phyloP scores from a whole-genome alignment of 2,329 filamentous ascomycete species.

The Bipolaris gigantea region DNA sequence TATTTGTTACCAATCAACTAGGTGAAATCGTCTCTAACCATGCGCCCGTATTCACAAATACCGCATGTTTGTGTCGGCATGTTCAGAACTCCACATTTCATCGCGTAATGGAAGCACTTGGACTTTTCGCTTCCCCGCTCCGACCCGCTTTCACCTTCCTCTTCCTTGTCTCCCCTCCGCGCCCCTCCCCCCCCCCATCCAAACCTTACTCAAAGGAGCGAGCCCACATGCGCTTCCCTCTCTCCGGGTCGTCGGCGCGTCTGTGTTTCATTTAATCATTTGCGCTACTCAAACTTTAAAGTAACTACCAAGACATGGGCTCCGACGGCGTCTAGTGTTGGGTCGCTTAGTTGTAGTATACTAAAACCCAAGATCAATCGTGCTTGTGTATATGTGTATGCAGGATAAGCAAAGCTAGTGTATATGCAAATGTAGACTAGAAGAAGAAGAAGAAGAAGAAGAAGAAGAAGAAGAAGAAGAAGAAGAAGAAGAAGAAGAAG shows the following conservation, averaged over 20 bases:
- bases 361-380: too few relatives aligned
- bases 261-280: neutral
- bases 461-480: too few relatives aligned
- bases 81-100: neutral
- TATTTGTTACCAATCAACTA: neutral
- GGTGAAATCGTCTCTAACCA: too few relatives aligned
- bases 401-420: too few relatives aligned
- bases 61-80: too few relatives aligned
- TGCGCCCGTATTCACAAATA: neutral
- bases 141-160: neutral
- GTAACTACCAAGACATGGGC: too few relatives aligned
- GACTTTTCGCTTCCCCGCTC: neutral
- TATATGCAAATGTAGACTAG: too few relatives aligned
- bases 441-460: too few relatives aligned
- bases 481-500: too few relatives aligned
- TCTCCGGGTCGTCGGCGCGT: neutral
- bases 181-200: neutral
- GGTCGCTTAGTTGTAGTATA: too few relatives aligned
- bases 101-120: neutral
- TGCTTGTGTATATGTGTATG: too few relatives aligned
- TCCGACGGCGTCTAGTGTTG: too few relatives aligned
- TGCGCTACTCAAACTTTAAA: neutral
- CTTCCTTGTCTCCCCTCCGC: neutral
- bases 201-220: neutral
- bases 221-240: neutral